Evolutionary conservation across 2,329 filamentous ascomycete species (phyloP).

Genomic region (Phymatotrichopsis omnivora): DNA sequence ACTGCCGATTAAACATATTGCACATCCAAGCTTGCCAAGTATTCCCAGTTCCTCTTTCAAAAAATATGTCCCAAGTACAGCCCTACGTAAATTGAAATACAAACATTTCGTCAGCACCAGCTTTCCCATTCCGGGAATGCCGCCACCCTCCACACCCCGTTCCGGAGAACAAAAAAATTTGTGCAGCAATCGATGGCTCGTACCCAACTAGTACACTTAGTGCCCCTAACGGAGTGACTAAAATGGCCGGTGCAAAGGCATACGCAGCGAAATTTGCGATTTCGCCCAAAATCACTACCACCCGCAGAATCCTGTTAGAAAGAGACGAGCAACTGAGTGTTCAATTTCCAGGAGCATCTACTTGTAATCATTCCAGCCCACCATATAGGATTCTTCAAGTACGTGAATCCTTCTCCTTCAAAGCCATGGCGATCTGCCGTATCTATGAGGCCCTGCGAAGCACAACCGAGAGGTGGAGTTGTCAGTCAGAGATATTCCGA

Average conservation of each 20-base stretch:
- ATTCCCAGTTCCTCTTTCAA: constrained; percentile 81
- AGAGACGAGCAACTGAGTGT: constrained; percentile 5
- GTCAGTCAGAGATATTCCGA: neutral
- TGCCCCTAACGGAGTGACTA: constrained; percentile 89
- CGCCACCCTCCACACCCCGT: constrained; percentile 12
- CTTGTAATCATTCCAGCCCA: constrained; percentile 88
- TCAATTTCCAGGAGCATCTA: constrained; percentile 41
- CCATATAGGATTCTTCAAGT: constrained; percentile 91
- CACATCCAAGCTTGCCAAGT: constrained; percentile 86
- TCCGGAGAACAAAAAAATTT: neutral
- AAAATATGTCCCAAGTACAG: constrained; percentile 90
- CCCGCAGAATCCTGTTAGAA: neutral
- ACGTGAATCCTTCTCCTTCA: constrained; percentile 90
- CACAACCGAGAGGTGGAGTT: constrained; percentile 18
- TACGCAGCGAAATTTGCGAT: constrained; percentile 97
- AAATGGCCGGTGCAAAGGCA: constrained; percentile 95
- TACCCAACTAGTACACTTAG: constrained; percentile 83
- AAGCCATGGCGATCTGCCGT: constrained; percentile 88
- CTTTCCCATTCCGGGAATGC: neutral
- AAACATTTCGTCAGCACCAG: neutral
- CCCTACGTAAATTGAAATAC: constrained; percentile 40
- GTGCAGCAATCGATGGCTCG: constrained; percentile 24
- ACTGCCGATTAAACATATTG: constrained; percentile 88
- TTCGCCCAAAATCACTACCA: constrained; percentile 77
- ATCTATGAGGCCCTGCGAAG: constrained; percentile 68